A percentile compares a stretch with the other conserved stretches of the same genome.
Conservation (phyloP, 2,329 filamentous ascomycete species). For the Trichophyton schoenleinii region DNA sequence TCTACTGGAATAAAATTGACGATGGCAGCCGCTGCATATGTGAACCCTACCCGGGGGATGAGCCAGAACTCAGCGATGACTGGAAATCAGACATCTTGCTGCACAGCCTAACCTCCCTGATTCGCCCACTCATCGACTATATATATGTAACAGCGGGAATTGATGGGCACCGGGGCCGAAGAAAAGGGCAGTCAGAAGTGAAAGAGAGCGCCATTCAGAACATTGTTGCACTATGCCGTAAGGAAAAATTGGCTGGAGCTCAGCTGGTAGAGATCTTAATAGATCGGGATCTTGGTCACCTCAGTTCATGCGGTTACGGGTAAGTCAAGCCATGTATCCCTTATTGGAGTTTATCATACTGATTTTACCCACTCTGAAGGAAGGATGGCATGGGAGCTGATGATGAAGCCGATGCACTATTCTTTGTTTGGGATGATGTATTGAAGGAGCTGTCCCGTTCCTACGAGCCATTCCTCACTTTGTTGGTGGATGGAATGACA, state of each 20-base stretch:
- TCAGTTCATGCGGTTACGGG: background rate
- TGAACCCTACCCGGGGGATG: background rate
- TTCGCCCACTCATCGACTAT: background rate
- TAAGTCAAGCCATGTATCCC: background rate
- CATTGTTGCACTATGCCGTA: background rate
- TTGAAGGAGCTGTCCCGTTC: slow-evolving; percentile 26
- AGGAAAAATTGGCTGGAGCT: background rate
- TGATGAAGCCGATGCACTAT: slow-evolving; percentile 6
- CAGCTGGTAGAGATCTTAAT: background rate
- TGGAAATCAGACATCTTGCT: background rate
- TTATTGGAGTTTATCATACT: background rate
- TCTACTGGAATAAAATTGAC: slow-evolving; percentile 60
- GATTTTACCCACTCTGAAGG: background rate
- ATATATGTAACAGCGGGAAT: background rate
- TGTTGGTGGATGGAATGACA: slow-evolving; percentile 30
- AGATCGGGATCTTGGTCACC: background rate
- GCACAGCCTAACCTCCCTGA: background rate
- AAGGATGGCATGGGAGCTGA: background rate
- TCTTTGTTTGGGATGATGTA: slow-evolving; percentile 27
- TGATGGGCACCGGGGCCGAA: too few relatives aligned
- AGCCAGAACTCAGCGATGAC: background rate
- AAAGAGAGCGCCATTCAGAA: background rate
- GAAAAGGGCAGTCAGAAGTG: background rate
- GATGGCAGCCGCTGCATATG: slow-evolving; percentile 7
- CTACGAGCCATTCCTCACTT: slow-evolving; percentile 24